phyloP scores from a whole-genome alignment of 2,329 filamentous ascomycete genomes.

The Phyllosticta ampelicida region DNA sequence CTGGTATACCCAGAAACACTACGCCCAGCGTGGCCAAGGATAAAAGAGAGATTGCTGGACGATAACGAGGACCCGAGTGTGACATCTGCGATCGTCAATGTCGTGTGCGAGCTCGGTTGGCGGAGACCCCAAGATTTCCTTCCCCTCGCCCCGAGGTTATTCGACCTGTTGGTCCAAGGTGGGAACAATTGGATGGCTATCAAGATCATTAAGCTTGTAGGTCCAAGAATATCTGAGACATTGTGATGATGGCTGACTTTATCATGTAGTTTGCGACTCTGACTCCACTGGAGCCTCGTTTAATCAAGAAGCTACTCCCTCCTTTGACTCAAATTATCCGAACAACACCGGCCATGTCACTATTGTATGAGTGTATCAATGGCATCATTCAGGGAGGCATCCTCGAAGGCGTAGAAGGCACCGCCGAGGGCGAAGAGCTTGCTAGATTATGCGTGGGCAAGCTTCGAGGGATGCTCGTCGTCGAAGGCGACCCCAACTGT shows the following conservation, averaged over 20 bases:
- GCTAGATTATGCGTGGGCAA: conserved; percentile 87
- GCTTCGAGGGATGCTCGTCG: conserved; percentile 83
- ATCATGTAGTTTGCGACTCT: conserved; percentile 71
- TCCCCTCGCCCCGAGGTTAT: conserved; percentile 79
- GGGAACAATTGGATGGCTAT: conserved; percentile 99
- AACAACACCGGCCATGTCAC: conserved; percentile 94
- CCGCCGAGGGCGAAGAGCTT: conserved; percentile 78
- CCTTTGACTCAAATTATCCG: conserved; percentile 88
- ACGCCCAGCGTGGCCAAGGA: conserved; percentile 89
- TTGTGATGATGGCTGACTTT: conserved; percentile 12
- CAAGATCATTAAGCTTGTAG: conserved; percentile 90
- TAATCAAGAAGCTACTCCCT: conserved; percentile 83
- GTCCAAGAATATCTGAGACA: conserved; percentile 20
- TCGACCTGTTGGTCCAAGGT: conserved; percentile 82
- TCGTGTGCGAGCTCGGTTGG: conserved; percentile 93
- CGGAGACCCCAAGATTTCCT: conserved; percentile 87
- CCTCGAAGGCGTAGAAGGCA: conserved; percentile 68
- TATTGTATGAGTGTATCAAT: conserved; percentile 96
- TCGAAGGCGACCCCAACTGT: conserved; percentile 90
- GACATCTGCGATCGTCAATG: conserved; percentile 91
- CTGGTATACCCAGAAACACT: conserved; percentile 95
- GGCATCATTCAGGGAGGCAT: conserved; percentile 97
- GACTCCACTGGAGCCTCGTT: conserved; percentile 80
- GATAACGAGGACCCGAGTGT: conserved; percentile 84
- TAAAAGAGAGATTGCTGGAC: conserved; percentile 88